Base-by-base conservation (phyloP, 495 filamentous ascomycete species). In the Tricharina praecox region DNA sequence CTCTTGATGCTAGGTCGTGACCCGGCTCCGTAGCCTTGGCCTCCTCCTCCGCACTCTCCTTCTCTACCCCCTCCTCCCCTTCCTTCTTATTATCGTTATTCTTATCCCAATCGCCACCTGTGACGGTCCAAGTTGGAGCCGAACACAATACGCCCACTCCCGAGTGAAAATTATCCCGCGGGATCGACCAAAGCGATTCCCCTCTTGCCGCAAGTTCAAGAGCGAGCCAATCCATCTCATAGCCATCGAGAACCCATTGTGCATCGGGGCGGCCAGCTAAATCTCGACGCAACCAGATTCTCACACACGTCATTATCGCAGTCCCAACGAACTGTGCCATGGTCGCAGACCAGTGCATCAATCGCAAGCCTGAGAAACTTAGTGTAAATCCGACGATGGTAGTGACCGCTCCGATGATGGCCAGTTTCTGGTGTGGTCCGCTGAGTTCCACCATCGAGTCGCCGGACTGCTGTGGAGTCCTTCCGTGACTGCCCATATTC, bases 161-260 rank as follows among this genome's bases (percentile, higher is more conserved):
- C 7, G 28, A 7, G 28, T 7, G 28, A 32, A 32, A 32, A 7
- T 32, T 32, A 7, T 32, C 13, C 7, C 28, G 28, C 13, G 28
- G 28, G 7, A 13, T 13, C 18, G 36, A 20, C 36, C 36, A 39
- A n/a, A 39, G 36, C 15, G 5, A 7, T 5, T 39, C 18, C 18
- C 15, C 36, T 16, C 15, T n/a, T n/a, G 18, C 18, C 11, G 36
- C 15, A 39, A 39, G 36, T 8, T 39, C 18, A 19, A 50, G 35
- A 13, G 50, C 50, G 19, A 52, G 36, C 50, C 44, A 52, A 18
- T 52, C 50, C 33, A 52, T 19, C 45, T 52, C 50, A 40, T 39
- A 34, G 11, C 38, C 16, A 13, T 41, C 18, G 3, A 4, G 3
- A 13, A 48, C 18, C 19, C 32, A 7, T 9, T 11, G 5, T 3